A percentile compares a stretch with the other conserved stretches of the same genome.
Evolutionary conservation across 768 basidiomycete species (phyloP).

Genomic region (Sarcodon aspratus): DNA sequence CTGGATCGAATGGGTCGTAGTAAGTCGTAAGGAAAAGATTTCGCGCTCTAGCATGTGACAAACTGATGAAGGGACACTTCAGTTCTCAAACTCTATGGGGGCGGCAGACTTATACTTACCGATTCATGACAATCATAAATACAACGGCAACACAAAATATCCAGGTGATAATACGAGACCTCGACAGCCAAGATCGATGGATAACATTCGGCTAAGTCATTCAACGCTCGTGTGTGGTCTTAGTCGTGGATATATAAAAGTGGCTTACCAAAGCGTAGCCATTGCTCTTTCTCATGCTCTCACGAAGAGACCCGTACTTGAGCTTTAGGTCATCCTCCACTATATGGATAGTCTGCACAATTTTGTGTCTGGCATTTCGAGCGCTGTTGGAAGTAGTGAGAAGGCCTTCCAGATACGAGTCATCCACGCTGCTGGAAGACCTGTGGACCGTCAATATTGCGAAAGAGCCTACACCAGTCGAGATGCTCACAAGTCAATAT

Average conservation of each 20-base stretch:
- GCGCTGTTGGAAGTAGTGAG: conserved; percentile 42
- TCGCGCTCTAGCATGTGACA: conserved; percentile 34
- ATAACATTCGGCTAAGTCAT: too few relatives aligned
- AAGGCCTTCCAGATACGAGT: conserved; percentile 35
- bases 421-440: conserved; percentile 29
- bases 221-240: too few relatives aligned
- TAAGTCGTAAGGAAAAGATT: conserved; percentile 62
- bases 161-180: conserved; percentile 10
- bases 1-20: conserved; percentile 69
- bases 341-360: conserved; percentile 29
- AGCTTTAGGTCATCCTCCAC: conserved; percentile 24
- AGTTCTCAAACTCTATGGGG: background rate
- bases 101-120: conserved; percentile 25
- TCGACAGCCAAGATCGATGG: background rate
- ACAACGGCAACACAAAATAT: conserved; percentile 26
- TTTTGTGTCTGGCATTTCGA: conserved; percentile 34
- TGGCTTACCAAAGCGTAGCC: conserved; percentile 23
- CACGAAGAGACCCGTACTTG: conserved; percentile 22
- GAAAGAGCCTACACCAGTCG: background rate
- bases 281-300: conserved; percentile 23
- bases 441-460: conserved; percentile 14
- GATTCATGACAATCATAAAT: conserved; percentile 41
- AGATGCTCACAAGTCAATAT: conserved; percentile 29
- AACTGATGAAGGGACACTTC: conserved; percentile 18
- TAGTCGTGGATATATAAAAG: too few relatives aligned